These are phyloP conservation scores for Jatropha curcas DNA, from an alignment of 345 rosid genomes.

Conservation along the genomic window DNA sequence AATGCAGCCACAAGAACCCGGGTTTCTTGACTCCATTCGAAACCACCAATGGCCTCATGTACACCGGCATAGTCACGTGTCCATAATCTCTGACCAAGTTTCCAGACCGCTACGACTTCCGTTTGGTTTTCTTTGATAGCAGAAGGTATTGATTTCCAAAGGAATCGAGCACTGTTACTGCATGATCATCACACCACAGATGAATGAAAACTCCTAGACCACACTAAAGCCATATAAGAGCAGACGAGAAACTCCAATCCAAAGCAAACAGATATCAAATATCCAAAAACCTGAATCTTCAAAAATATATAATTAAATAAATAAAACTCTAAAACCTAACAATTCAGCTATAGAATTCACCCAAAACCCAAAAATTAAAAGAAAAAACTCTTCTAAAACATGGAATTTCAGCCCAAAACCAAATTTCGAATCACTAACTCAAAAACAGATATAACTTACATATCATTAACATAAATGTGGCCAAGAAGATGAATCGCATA, in stretches of 20 bases:
- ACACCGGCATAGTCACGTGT: constrained; percentile 74
- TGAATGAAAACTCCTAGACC: not conserved
- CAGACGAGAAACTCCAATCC: too few species aligned
- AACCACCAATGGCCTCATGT: constrained; percentile 64
- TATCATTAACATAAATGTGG: constrained; percentile 58
- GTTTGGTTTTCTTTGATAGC: constrained; percentile 65
- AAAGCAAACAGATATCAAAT: not conserved
- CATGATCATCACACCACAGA: not conserved
- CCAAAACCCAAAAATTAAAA: not conserved
- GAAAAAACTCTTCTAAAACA: not conserved
- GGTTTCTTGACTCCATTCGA: constrained; percentile 77
- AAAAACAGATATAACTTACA: constrained; percentile 38
- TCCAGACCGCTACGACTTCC: constrained; percentile 75
- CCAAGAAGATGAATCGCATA: constrained; percentile 78
- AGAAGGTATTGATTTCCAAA: constrained; percentile 78
- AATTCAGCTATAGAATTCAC: not conserved
- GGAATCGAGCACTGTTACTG: constrained; percentile 81
- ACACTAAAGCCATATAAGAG: too few species aligned
- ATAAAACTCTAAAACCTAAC: not conserved
- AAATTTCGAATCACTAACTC: not conserved
- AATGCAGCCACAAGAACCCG: constrained; percentile 63
- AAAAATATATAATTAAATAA: not conserved
- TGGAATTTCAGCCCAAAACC: not conserved
- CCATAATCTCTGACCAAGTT: constrained; percentile 83
- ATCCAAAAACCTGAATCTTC: not conserved